Base-by-base conservation (phyloP, 2,329 filamentous ascomycete genomes). In the Verticillium isaacii region DNA sequence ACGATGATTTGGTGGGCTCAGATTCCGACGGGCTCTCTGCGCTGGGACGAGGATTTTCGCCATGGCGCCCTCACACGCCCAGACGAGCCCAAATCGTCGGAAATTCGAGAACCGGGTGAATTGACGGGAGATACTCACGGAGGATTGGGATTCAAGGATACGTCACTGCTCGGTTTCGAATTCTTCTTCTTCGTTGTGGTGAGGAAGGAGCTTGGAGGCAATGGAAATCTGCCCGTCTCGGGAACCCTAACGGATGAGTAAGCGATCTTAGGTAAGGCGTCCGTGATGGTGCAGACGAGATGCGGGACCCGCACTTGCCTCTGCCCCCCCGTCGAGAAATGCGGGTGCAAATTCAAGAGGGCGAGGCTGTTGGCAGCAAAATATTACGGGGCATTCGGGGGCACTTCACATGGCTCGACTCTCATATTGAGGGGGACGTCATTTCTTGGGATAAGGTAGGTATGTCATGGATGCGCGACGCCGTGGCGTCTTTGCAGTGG, bases 401-500 rank as follows among this genome's bases (percentile, higher is more conserved):
- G 34, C 9, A 14, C n/a, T 52, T 52, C 45, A 52, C 45, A 14
- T 52, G 45, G n/a, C 17, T 19, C 19, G 34, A 14, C 12, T 52
- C 45, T 11, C 19, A 4, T 52, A n/a, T 29, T 23, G 45, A 52
- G 19, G 45, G 45, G 45, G 45, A 52, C 45, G 45, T 52, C 45
- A 52, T 52, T 52, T 52, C 45, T 52, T 52, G 19, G 45, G 45
- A 29, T 52, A 52, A 52, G 45, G 45, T 52, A 52, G 45, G n/a
- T 52, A 52, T 52, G 8, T 52, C 45, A 52, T 52, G 45, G 45
- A 52, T 52, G 45, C 19, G 45, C 45, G 45, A 52, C 45, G 45
- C 45, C 45, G 45, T 19, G 23, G 45, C 45, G 56, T 61, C 54
- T 59, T 66, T 65, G 66, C 62, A 65, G 63, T 52, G 45, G 54